Percentiles rank a stretch among this genome's conserved stretches.
Conservation (phyloP, 768 basidiomycete species). For the Arthromyces matolae region DNA sequence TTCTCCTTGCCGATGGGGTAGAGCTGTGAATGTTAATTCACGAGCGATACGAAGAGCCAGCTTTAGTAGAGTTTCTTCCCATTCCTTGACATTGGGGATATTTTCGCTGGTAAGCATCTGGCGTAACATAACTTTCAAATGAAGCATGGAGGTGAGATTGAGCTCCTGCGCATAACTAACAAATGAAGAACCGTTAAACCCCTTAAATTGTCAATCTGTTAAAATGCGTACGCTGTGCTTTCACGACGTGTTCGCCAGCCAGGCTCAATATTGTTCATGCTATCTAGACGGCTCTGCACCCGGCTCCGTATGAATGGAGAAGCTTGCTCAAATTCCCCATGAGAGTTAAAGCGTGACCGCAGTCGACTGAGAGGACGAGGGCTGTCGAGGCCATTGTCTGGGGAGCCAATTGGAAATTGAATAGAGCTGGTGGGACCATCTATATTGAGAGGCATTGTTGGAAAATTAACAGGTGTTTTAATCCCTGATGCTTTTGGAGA, state of each 20-base stretch:
- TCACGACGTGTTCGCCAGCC: constrained; percentile 87
- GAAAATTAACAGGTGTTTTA: constrained; percentile 57
- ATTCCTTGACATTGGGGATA: constrained; percentile 79
- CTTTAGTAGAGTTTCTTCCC: constrained; percentile 82
- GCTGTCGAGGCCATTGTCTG: constrained; percentile 62
- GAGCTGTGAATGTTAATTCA: constrained; percentile 72
- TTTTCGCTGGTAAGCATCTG: constrained; percentile 84
- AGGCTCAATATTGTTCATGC: constrained; percentile 50
- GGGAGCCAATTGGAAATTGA: constrained; percentile 77
- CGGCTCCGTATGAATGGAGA: constrained; percentile 85
- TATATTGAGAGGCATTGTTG: constrained; percentile 47
- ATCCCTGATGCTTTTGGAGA: constrained; percentile 39
- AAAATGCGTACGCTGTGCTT: constrained; percentile 74
- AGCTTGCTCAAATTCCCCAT: constrained; percentile 66
- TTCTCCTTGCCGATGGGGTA: constrained; percentile 75
- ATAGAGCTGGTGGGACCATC: constrained; percentile 65
- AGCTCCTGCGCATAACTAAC: constrained; percentile 78
- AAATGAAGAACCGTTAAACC: constrained; percentile 23
- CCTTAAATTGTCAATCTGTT: neutral
- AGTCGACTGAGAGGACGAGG: constrained; percentile 47
- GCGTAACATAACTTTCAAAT: constrained; percentile 85
- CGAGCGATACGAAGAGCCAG: constrained; percentile 84
- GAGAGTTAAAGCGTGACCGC: constrained; percentile 65
- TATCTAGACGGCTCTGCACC: constrained; percentile 74
- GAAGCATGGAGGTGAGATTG: constrained; percentile 81